Evolutionary conservation across 2,329 filamentous ascomycete genomes (phyloP), one percentile per base, ranked within the genome.

Genomic region (Aspergillus neotritici): DNA sequence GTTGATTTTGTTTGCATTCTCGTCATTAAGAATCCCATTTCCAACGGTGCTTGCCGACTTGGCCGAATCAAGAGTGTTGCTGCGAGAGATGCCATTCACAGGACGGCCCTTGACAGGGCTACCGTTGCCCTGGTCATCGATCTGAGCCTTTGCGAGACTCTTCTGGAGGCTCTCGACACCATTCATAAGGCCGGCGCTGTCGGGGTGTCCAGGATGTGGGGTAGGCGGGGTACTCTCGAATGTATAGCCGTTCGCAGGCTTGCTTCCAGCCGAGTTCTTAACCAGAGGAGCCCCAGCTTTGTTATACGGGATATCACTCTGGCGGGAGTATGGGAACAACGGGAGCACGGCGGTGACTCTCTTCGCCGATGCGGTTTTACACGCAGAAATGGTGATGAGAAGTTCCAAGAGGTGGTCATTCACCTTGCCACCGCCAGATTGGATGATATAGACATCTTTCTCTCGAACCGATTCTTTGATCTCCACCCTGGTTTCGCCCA

Each of bases 391-490:
- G 72, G 93, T 95, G 71, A 97, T 96, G 67, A 94, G 86, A 38
- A 97, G 82, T 64, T 98, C 93, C 73, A 98, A 86, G 53, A 98
- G 81, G 70, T 94, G 83, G 70, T 98, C 93, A 65, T 98, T 98
- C 70, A 96, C 87, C 59, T 86, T 86, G 51, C 88, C 89, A 56
- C 87, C 87, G 56, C 88, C 89, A 33, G 88, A 93, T 70, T 97
- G 91, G 60, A 98, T 88, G 64, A 97, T 96, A 73, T 94, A 98
- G 65, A 96, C 93, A 80, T 98, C 93, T 68, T 98, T 98, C 57
- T 87, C 93, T 57, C 93, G 86, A 40, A 98, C 93, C 11, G 89
- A 95, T 69, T 98, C 93, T 66, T 90, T 80, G 61, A 98, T 94
- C 69, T 97, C 93, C 51, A 94, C 91, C 43, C 91, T 83, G 55